Evolutionary conservation across 164 flowering plant species (phyloP).

Genomic region (Magnolia officinalis): DNA sequence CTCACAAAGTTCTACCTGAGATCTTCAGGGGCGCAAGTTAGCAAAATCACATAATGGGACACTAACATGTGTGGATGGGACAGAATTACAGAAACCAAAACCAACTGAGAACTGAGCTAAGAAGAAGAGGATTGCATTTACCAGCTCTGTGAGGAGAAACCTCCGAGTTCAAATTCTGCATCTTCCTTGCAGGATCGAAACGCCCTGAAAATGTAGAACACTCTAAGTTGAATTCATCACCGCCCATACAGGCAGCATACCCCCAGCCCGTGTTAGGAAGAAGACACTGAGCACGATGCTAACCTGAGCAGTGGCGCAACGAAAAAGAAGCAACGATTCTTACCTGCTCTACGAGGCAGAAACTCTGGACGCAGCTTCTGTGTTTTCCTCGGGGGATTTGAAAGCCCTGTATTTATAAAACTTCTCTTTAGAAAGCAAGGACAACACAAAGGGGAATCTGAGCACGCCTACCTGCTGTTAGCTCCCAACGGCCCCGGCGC

Average conservation of each 20-base stretch:
- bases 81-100: background rate
- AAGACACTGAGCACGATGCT: background rate
- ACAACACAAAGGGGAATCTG: too few species aligned
- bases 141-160: conserved; percentile 93
- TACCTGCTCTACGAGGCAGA: conserved; percentile 87
- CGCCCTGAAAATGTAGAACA: conserved; percentile 1
- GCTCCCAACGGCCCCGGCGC: too few species aligned
- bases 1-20: background rate
- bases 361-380: conserved; percentile 17
- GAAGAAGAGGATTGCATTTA: background rate
- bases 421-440: too few species aligned
- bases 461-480: too few species aligned
- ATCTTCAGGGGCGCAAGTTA: background rate
- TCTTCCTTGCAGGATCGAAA: background rate
- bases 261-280: background rate
- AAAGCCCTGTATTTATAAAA: conserved; percentile 1
- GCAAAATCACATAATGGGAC: background rate
- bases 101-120: background rate
- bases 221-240: background rate
- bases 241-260: background rate
- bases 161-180: conserved; percentile 2
- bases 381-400: background rate
- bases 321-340: background rate
- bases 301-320: background rate
- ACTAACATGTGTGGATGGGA: too few species aligned